Evolutionary conservation across 257 asterid genomes (phyloP).

Genomic region (Solanum bulbocastanum): DNA sequence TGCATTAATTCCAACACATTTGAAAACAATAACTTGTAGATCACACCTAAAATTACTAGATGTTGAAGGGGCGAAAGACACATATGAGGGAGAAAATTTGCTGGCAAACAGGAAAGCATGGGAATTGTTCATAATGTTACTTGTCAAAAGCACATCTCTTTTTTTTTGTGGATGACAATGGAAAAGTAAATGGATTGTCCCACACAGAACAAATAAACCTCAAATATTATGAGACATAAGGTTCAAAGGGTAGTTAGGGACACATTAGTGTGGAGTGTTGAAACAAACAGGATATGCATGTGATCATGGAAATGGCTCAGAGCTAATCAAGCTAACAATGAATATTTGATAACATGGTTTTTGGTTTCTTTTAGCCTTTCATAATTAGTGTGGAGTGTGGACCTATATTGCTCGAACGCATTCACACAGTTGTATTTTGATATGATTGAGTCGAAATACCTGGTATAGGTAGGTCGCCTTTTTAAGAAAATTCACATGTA

Average conservation of each 20-base stretch:
- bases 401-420: neutral
- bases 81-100: neutral
- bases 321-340: neutral
- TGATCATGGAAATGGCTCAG: neutral
- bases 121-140: neutral
- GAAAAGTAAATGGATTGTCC: neutral
- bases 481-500: neutral
- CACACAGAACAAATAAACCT: neutral
- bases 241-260: neutral
- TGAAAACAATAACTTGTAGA: neutral
- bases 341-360: neutral
- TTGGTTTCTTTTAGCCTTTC: neutral
- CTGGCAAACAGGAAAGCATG: neutral
- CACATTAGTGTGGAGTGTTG: neutral
- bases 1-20: neutral
- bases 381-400: neutral
- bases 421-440: neutral
- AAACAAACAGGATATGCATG: neutral
- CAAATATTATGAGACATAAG: neutral
- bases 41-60: neutral
- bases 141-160: neutral
- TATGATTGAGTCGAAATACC: neutral
- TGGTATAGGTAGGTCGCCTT: neutral
- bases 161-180: neutral
- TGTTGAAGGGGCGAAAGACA: neutral